Evolutionary conservation across 495 filamentous ascomycete species (phyloP).

Genomic region (Venustampulla echinocandica): DNA sequence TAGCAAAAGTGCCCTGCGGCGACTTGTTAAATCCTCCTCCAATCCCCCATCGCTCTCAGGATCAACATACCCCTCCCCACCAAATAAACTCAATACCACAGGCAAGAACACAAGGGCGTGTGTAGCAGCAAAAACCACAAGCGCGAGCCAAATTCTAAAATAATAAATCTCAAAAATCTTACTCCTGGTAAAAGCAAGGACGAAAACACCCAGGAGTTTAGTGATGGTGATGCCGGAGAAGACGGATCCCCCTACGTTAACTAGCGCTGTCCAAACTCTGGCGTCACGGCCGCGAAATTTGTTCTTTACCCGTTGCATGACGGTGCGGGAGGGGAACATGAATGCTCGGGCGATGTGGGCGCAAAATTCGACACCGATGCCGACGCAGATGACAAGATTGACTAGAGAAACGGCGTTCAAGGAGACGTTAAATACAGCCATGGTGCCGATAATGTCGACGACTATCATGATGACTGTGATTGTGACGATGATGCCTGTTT

Average conservation of each 20-base stretch:
- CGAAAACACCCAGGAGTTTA: conserved; percentile 84
- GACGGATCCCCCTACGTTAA: conserved; percentile 88
- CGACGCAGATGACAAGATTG: conserved; percentile 92
- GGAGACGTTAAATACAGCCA: conserved; percentile 83
- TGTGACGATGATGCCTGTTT: conserved; percentile 74
- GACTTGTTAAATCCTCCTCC: conserved; percentile 64
- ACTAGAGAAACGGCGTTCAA: conserved; percentile 95
- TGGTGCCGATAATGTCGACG: conserved; percentile 87
- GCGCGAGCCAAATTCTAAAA: conserved; percentile 88
- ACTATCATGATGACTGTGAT: conserved; percentile 85
- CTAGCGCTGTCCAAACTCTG: conserved; percentile 80
- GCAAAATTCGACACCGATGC: conserved; percentile 94
- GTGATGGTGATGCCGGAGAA: conserved; percentile 95
- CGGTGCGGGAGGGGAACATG: conserved; percentile 72
- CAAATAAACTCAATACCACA: conserved; percentile 77
- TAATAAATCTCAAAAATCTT: conserved; percentile 99
- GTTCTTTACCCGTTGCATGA: conserved; percentile 65
- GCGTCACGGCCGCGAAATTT: conserved; percentile 70
- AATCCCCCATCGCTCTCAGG: conserved; percentile 68
- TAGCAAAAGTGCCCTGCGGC: conserved; percentile 36
- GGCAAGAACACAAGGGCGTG: conserved; percentile 91
- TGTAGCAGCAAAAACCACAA: conserved; percentile 79
- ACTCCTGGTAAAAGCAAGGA: conserved; percentile 87
- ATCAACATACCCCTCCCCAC: conserved; percentile 82
- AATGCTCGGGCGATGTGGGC: conserved; percentile 94